Percentiles rank a stretch among this genome's conserved stretches.
These are phyloP conservation scores for Elsinoe perseae DNA, from an alignment of 2,329 filamentous ascomycete species.

Conservation along the genomic window DNA sequence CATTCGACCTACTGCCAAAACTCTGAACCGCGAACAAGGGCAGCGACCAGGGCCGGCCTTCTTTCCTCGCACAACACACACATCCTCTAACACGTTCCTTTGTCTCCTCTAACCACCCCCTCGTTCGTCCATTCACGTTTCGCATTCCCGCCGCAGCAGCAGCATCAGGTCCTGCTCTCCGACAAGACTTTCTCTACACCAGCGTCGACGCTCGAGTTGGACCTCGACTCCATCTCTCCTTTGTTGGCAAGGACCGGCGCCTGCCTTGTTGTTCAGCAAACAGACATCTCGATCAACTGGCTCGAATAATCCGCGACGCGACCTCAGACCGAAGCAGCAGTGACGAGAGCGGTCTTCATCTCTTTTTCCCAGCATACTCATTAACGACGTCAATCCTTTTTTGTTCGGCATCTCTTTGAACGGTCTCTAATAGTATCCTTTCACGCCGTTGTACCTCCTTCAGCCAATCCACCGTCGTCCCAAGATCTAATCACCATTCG, in stretches of 20 bases:
- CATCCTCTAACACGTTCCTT: constrained; percentile 3
- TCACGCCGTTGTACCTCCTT: constrained; percentile 6
- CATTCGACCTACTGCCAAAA: neutral
- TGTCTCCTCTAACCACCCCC: neutral
- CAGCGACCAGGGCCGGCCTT: neutral
- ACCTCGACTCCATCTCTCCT: constrained; percentile 4
- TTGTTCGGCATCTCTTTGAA: constrained; percentile 10
- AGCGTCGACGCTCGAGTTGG: constrained; percentile 5
- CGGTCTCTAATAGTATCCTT: constrained; percentile 6
- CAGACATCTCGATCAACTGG: neutral
- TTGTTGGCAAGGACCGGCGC: constrained; percentile 15
- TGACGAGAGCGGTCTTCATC: neutral
- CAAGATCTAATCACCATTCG: constrained; percentile 4
- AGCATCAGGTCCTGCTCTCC: constrained; percentile 9
- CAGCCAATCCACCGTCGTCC: neutral
- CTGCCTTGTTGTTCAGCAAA: neutral
- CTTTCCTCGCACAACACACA: constrained; percentile 5
- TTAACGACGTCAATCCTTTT: constrained; percentile 2
- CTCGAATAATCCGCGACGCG: constrained; percentile 2
- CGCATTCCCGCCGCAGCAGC: constrained; percentile 5
- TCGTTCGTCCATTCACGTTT: constrained; percentile 1
- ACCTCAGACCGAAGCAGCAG: neutral
- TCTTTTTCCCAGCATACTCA: neutral
- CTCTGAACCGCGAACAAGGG: neutral
- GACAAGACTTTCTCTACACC: neutral